Conservation (phyloP, 225 moss, liverwort and hornwort genomes). For the Sphagnum tenellum region DNA sequence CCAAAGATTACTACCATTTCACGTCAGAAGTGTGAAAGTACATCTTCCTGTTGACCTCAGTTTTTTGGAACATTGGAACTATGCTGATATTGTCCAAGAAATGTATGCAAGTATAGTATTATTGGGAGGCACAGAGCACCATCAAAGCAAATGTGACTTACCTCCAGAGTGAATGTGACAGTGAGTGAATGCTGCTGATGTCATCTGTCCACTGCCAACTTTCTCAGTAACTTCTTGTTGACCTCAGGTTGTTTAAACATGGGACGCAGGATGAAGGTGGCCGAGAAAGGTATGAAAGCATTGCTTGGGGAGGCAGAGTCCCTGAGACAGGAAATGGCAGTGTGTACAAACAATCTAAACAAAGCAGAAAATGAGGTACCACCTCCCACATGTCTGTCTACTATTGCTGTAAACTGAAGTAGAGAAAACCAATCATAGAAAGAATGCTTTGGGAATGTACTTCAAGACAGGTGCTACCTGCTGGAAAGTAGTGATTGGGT, state of each 20-base stretch:
- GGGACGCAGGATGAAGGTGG: slow-evolving; percentile 65
- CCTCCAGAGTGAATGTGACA: too few species aligned
- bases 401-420: neutral
- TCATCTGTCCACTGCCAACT: too few species aligned
- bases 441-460: neutral
- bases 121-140: too few species aligned
- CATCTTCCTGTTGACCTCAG: slow-evolving; percentile 9
- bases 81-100: slow-evolving; percentile 37
- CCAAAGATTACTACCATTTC: too few species aligned
- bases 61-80: slow-evolving; percentile 40
- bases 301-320: slow-evolving; percentile 61
- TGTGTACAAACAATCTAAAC: slow-evolving; percentile 61
- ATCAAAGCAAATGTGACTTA: too few species aligned
- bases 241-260: slow-evolving; percentile 59
- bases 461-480: neutral
- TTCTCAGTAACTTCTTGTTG: slow-evolving; percentile 42
- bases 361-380: slow-evolving; percentile 76
- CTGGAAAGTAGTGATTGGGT: neutral
- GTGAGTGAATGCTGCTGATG: too few species aligned
- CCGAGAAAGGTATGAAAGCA: slow-evolving; percentile 68
- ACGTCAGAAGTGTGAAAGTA: too few species aligned
- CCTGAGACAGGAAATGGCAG: slow-evolving; percentile 54
- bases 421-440: neutral
- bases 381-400: neutral
- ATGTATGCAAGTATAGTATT: slow-evolving; percentile 11